Conservation (phyloP, 768 basidiomycete species). For the Agrocybe chaxingu region DNA sequence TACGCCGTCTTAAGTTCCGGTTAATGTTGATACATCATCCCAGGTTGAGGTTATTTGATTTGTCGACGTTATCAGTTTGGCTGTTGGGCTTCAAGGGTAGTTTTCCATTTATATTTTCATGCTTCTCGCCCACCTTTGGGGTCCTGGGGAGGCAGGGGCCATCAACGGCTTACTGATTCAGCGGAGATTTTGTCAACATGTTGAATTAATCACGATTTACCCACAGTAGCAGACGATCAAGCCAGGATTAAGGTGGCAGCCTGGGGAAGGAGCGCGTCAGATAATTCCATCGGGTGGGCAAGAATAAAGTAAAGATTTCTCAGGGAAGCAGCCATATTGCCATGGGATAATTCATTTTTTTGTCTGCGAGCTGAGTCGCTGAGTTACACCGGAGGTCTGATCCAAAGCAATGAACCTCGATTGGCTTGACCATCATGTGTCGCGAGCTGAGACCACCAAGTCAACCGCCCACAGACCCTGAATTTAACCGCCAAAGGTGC, state of each 20-base stretch:
- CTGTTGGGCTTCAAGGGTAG: background rate
- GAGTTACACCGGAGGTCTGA: background rate
- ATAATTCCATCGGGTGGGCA: background rate
- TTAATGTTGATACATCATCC: background rate
- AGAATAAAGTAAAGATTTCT: background rate
- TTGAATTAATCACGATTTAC: slow-evolving; percentile 1
- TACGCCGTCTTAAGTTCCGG: too few species aligned
- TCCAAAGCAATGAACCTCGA: slow-evolving; percentile 1
- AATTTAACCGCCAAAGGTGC: slow-evolving; percentile 9
- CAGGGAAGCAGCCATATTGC: slow-evolving; percentile 16
- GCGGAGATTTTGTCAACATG: background rate
- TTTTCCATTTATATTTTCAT: background rate
- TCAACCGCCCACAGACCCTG: slow-evolving; percentile 3
- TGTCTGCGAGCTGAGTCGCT: background rate
- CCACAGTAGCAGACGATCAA: background rate
- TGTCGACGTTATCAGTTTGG: background rate
- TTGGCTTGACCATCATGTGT: background rate
- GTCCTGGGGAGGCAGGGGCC: background rate
- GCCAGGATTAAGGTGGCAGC: background rate
- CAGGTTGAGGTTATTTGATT: slow-evolving; percentile 36
- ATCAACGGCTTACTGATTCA: background rate
- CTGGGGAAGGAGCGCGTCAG: background rate
- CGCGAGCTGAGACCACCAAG: background rate
- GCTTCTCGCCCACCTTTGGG: background rate
- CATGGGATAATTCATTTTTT: slow-evolving; percentile 15